Evolutionary conservation across 192 early-diverging fungal genomes (phyloP).

Genomic region (Gaertneriomyces sp.): DNA sequence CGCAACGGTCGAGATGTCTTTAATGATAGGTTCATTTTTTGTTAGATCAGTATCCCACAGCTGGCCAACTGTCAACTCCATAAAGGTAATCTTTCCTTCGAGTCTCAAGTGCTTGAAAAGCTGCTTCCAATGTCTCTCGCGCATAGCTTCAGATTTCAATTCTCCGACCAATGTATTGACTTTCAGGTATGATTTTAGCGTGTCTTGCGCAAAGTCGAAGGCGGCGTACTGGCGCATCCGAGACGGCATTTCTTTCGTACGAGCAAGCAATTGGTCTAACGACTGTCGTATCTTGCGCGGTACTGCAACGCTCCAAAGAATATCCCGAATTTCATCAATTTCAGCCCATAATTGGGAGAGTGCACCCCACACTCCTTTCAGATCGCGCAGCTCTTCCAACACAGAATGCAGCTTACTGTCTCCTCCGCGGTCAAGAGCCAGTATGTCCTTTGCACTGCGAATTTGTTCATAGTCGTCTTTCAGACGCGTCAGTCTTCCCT

Average conservation of each 20-base stretch:
- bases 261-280: conserved; percentile 74
- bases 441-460: conserved; percentile 86
- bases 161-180: conserved; percentile 77
- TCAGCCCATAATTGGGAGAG: conserved; percentile 79
- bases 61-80: conserved; percentile 89
- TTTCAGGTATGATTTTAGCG: conserved; percentile 73
- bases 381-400: conserved; percentile 85
- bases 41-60: conserved; percentile 92
- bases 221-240: conserved; percentile 97
- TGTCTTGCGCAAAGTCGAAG: conserved; percentile 89
- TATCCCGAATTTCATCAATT: conserved; percentile 82
- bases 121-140: conserved; percentile 96
- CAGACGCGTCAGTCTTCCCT: conserved; percentile 72
- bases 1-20: conserved; percentile 86
- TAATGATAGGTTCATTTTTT: conserved; percentile 79
- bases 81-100: conserved; percentile 61
- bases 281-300: conserved; percentile 87
- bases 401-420: conserved; percentile 77
- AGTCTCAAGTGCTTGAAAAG: conserved; percentile 81
- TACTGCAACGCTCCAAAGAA: conserved; percentile 76
- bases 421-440: conserved; percentile 72
- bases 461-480: conserved; percentile 85
- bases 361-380: conserved; percentile 89
- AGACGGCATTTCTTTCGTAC: conserved; percentile 91
- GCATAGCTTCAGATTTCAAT: conserved; percentile 93